Conservation (phyloP, 441 rosid species). For the Adansonia madagascariensis region DNA sequence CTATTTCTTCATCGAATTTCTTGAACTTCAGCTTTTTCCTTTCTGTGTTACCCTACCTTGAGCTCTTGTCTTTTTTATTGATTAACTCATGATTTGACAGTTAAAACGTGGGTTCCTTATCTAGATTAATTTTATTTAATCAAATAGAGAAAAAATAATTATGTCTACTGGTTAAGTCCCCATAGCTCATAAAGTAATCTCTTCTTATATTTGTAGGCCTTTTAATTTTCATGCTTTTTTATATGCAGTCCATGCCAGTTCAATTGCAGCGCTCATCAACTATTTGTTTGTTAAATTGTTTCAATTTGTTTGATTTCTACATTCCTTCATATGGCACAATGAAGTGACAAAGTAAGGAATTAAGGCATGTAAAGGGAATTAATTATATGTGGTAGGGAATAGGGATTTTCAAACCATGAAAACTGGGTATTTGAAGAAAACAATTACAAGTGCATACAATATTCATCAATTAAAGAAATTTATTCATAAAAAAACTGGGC, state of each 20-base stretch:
- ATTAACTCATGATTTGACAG: neutral
- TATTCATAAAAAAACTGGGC: neutral
- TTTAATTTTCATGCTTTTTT: neutral
- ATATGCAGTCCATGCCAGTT: neutral
- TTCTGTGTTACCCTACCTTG: neutral
- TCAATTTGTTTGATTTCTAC: neutral
- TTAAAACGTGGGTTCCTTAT: neutral
- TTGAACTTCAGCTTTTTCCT: neutral
- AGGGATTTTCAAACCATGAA: neutral
- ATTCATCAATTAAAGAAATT: neutral
- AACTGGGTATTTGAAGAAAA: neutral
- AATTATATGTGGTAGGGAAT: neutral
- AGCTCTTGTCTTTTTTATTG: neutral
- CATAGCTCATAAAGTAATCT: neutral
- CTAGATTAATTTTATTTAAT: neutral
- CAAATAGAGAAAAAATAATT: too few relatives aligned
- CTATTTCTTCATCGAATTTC: neutral
- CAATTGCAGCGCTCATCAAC: neutral
- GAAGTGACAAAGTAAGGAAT: neutral
- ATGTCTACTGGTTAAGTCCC: neutral
- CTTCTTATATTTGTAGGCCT: neutral
- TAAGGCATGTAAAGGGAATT: too few relatives aligned
- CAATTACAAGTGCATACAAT: neutral
- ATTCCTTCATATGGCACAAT: neutral
- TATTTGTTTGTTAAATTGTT: neutral